A percentile compares a stretch with the other conserved stretches of the same genome.
Conservation (phyloP, 148 eudicot species). For the Rhododendron ferrugineum region DNA sequence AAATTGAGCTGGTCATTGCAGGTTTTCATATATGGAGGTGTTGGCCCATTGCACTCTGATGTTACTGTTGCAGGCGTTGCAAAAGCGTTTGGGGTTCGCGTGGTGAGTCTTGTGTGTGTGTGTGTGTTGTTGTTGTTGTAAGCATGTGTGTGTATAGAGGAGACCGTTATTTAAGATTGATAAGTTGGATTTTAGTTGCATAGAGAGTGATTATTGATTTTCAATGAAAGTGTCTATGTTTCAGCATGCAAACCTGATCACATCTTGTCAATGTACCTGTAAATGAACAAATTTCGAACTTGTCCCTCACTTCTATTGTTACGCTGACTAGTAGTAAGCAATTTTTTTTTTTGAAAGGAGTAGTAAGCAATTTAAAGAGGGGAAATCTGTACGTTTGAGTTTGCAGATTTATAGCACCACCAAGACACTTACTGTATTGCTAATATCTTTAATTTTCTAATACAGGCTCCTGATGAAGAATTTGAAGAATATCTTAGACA, state of each 20-base stretch:
- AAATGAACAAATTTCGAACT: neutral
- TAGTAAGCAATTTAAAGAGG: neutral
- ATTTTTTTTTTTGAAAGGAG: too few relatives aligned
- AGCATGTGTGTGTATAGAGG: neutral
- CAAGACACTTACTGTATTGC: neutral
- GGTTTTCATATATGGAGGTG: conserved; percentile 97
- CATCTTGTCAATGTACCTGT: neutral
- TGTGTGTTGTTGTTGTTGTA: neutral
- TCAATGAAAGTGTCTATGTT: neutral
- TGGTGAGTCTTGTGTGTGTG: conserved; percentile 37
- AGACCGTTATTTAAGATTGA: neutral
- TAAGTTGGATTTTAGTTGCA: neutral
- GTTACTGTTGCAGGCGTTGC: conserved; percentile 86
- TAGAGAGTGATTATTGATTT: neutral
- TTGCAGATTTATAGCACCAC: neutral
- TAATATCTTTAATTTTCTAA: neutral
- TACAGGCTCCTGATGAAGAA: conserved; percentile 97
- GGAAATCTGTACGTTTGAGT: neutral
- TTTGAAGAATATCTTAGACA: conserved; percentile 81
- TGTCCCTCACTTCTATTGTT: neutral
- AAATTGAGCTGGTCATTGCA: conserved; percentile 27
- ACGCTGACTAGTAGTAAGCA: neutral
- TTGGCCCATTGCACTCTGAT: conserved; percentile 92
- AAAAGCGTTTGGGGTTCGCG: conserved; percentile 94
- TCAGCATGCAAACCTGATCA: neutral